A percentile compares a stretch with the other conserved stretches of the same genome.
phyloP scores from a whole-genome alignment of 495 filamentous ascomycete genomes.

The Trypethelium eluteriae region DNA sequence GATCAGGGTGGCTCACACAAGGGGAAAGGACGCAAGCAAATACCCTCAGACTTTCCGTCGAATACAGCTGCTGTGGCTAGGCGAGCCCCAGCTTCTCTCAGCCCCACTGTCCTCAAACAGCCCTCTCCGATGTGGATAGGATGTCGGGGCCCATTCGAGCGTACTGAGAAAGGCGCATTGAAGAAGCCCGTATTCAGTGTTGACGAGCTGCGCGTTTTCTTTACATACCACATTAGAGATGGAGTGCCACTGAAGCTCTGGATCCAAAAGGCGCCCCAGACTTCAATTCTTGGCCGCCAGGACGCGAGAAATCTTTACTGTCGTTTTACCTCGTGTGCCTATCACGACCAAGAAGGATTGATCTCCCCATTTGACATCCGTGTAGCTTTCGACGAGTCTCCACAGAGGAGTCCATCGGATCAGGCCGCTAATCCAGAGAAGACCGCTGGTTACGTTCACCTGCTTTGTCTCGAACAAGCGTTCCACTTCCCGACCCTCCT shows the following conservation, averaged over 20 bases:
- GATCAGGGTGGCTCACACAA: neutral
- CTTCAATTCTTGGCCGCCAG: neutral
- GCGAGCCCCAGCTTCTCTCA: neutral
- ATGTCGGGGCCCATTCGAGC: neutral
- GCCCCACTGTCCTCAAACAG: neutral
- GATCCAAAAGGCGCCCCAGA: constrained; percentile 2
- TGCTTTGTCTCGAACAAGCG: neutral
- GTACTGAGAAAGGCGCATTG: neutral
- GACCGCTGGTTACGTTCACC: neutral
- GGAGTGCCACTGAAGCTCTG: neutral
- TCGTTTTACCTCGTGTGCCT: neutral
- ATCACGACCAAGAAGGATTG: neutral
- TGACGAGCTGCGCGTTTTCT: neutral
- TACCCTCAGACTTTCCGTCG: too few relatives aligned
- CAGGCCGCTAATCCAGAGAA: neutral
- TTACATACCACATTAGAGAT: neutral
- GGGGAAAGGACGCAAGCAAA: neutral
- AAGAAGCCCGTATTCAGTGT: neutral
- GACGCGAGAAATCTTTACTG: neutral
- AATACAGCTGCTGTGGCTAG: neutral
- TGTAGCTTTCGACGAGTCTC: neutral
- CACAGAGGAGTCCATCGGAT: neutral
- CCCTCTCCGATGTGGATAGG: neutral
- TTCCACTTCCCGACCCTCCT: neutral
- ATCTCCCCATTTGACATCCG: neutral